Percentiles rank a stretch among this genome's conserved stretches.
Conservation (phyloP, 805 yeast species). For the Jamesozyma lodderae region DNA sequence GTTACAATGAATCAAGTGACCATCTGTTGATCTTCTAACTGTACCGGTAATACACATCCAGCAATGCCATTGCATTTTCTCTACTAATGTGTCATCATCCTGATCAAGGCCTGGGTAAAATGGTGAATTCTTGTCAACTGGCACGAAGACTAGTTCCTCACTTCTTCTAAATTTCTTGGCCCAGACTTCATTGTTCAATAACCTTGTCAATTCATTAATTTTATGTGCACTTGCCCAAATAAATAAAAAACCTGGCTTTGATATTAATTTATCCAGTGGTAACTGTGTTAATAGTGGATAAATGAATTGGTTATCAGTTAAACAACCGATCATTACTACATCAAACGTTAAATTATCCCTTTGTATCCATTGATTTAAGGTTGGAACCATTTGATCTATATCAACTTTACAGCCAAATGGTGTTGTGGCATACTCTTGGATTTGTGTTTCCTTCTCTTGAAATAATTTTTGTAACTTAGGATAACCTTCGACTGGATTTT, state of each 20-base stretch:
- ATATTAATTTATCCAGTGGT: slow-evolving; percentile 64
- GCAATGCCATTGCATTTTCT: slow-evolving; percentile 87
- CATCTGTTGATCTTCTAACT: slow-evolving; percentile 75
- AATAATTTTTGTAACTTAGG: slow-evolving; percentile 71
- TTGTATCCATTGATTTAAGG: slow-evolving; percentile 53
- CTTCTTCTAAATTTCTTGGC: slow-evolving; percentile 73
- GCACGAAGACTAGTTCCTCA: slow-evolving; percentile 80
- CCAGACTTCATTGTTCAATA: slow-evolving; percentile 46
- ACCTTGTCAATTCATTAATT: slow-evolving; percentile 50
- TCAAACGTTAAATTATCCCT: slow-evolving; percentile 61
- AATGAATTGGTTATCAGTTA: slow-evolving; percentile 64
- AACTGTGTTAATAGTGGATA: slow-evolving; percentile 51
- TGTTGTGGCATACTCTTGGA: slow-evolving; percentile 41
- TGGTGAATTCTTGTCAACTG: slow-evolving; percentile 55
- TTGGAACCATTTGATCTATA: slow-evolving; percentile 44
- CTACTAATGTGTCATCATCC: slow-evolving; percentile 43
- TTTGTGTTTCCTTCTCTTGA: slow-evolving; percentile 53
- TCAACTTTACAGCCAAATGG: slow-evolving; percentile 60
- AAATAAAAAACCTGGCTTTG: slow-evolving; percentile 79
- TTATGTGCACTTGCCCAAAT: slow-evolving; percentile 80
- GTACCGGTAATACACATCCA: slow-evolving; percentile 98
- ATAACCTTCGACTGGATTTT: slow-evolving; percentile 68
- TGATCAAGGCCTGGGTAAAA: slow-evolving; percentile 52
- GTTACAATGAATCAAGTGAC: slow-evolving; percentile 82
- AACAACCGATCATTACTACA: slow-evolving; percentile 85